Evolutionary conservation across 2,329 filamentous ascomycete species (phyloP), one percentile per base, ranked within the genome.

Genomic region (Phyllosticta citribraziliensis): DNA sequence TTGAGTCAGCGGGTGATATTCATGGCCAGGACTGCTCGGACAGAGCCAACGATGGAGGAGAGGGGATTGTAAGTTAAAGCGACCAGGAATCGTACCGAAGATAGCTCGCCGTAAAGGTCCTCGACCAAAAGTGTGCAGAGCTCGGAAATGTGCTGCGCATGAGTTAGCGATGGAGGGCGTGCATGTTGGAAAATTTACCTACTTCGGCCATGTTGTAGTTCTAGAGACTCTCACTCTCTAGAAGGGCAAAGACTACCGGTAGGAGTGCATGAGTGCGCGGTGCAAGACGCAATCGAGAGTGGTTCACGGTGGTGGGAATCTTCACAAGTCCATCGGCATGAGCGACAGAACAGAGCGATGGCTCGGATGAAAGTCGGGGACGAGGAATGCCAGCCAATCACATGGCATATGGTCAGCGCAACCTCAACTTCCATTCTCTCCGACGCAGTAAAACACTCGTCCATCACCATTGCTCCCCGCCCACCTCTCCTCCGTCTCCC

Each of bases 111-210:
- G 74, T 94, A 93, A 63, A 89, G 82, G 73, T 97, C 91, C 72
- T 91, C 86, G 65, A 97, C 87, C 65, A 97, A 83, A 72, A 96
- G 85, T 78, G 87, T 84, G 80, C 91, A 96, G 71, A 97, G 89
- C 83, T 97, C 90, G 70, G 88, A 85, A 67, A 88, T 77, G 76
- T 85, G 80, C 89, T 93, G 89, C 82, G 53, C 22, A 53, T n/a
- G 47, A 20, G 20, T 62, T 58, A 62, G 60, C 56, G 40, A 24
- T 47, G 11, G 17, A 8, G 33, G 24, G n/a, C 50, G 54, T 54
- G 25, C n/a, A 27, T 27, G 19, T n/a, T 17, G 27, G 17, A 17
- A 24, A 47, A 55, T 33, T 25, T 9, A n/a, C 6, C 17, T 47
- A 59, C 61, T 40, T 62, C 56, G 17, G 61, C 52, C 61, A 62